Base-by-base conservation (phyloP, 805 yeast genomes). In the Candida sithepensis region DNA sequence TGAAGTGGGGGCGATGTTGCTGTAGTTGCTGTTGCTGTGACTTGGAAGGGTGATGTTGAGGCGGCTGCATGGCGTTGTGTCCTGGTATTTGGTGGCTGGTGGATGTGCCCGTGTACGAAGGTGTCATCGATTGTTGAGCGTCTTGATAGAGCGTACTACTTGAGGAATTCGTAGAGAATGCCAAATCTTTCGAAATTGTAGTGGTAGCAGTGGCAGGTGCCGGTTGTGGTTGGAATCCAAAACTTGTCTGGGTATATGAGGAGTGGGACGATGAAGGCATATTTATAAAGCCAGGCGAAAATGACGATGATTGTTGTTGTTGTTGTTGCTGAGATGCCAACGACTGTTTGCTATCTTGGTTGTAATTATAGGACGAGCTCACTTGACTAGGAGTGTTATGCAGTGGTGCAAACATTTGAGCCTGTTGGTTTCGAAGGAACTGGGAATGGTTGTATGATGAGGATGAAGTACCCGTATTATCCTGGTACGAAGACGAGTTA, bases 181-280 rank as follows among this genome's bases (percentile, higher is more conserved):
- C 79, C 21, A 70, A 60, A 54, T 78, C 82, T 56, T 70, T 74
- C 14, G 79, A 72, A 26, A 80, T 68, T 49, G 70, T 74, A 1
- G 85, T 80, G 2, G 85, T 80, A 9, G 85, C 79, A 10, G 72
- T 70, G 6, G 80, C 71, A 19, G 73, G 73, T 0, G 74, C 62
- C 21, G 75, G 73, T 33, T 68, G 69, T 22, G 67, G 70, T 18
- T 60, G 64, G 47, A 59, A 58, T 8, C 61, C 61, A 22, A 51
- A 47, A 36, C 45, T 41, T 1, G 58, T 44, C 34, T 48, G 48
- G 6, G 51, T 41, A 47, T 39, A 47, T 19, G 51, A 47, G 3
- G 61, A 48, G 8, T 20, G 24, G 7, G 49, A 16, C 9, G 53
- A 37, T 24, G 45, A 34, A 32, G 34, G 48, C 56, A 49, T 47